Conservation (phyloP, 495 filamentous ascomycete species). For the Viridothelium virens region DNA sequence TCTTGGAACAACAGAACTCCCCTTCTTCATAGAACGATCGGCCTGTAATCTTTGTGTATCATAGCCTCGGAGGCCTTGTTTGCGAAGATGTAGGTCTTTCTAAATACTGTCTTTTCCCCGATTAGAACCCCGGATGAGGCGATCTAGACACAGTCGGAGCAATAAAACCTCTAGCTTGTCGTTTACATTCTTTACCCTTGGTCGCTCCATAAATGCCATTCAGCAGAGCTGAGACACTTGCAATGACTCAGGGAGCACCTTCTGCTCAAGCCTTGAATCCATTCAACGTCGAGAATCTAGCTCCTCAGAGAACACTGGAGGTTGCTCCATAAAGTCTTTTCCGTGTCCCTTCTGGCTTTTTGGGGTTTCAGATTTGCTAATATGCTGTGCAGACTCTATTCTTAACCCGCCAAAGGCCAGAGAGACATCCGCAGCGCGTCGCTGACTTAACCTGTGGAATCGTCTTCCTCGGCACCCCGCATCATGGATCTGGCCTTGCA, state of each 20-base stretch:
- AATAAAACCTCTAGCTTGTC: no score
- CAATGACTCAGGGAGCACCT: no score
- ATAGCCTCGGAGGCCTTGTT: slow-evolving; percentile 22
- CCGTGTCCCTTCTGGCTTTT: no score
- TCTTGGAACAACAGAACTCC: not conserved
- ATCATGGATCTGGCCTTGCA: slow-evolving; percentile 14
- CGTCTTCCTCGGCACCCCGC: slow-evolving; percentile 19
- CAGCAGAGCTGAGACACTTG: no score
- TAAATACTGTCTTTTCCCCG: not conserved
- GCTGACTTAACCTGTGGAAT: slow-evolving; percentile 14
- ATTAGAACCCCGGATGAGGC: no score
- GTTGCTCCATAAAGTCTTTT: no score
- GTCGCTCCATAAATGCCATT: no score
- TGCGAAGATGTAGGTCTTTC: slow-evolving; percentile 16
- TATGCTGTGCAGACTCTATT: not conserved
- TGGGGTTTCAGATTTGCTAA: not conserved
- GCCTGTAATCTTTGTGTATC: slow-evolving; percentile 18
- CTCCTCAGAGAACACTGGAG: no score
- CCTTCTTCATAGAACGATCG: slow-evolving; percentile 12
- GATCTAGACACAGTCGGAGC: no score
- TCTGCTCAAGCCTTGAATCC: no score
- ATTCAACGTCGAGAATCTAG: no score
- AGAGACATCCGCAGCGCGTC: slow-evolving; percentile 11
- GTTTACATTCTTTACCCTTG: no score
- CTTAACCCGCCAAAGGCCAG: not conserved